Base-by-base conservation (phyloP, 2,329 filamentous ascomycete species). In the Cladophialophora immunda region DNA sequence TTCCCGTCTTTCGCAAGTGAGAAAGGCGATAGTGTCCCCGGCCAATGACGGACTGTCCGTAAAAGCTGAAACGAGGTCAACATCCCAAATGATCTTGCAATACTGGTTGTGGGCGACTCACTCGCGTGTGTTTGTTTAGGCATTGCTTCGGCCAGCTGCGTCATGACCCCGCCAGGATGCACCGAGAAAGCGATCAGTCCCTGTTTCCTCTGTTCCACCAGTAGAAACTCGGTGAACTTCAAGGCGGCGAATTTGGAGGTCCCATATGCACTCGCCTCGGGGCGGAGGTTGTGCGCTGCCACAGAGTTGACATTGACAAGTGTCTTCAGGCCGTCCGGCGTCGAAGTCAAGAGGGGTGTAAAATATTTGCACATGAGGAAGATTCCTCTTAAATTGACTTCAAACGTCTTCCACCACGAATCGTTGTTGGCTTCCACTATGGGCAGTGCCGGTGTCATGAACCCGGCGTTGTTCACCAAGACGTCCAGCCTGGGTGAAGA, bases 301-400 rank as follows among this genome's bases (percentile, higher is more conserved):
- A 75, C 74, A 57, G 80, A 83, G 36, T 78, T 74, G 8, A 81
- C 68, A 47, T 78, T 77, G 66, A 86, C 76, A 64, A 73, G 32
- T 2, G 68, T 73, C 59, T 69, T 69, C n/a, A 65, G 47, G n/a
- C 67, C 47, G 19, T 62, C 65, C 8, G 27, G 17, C 3, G 57
- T 61, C 22, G 76, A 76, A 68, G 73, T 74, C 45, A 75, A 71
- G 22, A 78, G 74, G 7, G 76, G 75, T 25, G 76, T 75, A 47
- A 73, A 72, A 7, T 53, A 63, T 38, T 65, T 61, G 7, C 64
- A 56, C 19, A 68, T 53, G 4, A 72, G 61, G 45, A 76, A 67
- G 0, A 72, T 74, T 0, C 85, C 84, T 55, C 80, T 82, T 22
- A 86, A 72, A 66, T 87, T 87, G 62, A 85, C 80, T 41, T 85